Conservation (phyloP, 306 rosid species). For the Carpinus fangiana region DNA sequence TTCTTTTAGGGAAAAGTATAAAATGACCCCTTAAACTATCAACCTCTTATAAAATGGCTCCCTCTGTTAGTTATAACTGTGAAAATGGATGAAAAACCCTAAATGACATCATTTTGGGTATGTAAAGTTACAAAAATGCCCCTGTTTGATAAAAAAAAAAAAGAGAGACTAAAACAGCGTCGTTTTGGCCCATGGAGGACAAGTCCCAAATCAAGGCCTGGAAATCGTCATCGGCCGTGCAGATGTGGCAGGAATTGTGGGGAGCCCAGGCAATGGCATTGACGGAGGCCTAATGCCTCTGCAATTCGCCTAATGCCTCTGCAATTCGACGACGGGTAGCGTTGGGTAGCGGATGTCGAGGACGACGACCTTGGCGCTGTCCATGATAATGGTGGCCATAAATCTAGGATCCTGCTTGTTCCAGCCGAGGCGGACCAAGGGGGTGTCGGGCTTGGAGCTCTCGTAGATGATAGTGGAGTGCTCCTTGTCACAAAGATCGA, state of each 20-base stretch:
- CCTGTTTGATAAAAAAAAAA: too few species aligned
- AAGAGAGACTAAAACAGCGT: too few species aligned
- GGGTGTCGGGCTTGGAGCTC: slow-evolving; percentile 92
- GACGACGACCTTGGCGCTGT: slow-evolving; percentile 92
- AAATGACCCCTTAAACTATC: too few species aligned
- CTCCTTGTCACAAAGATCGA: slow-evolving; percentile 92
- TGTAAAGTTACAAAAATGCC: too few species aligned
- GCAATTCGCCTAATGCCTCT: too few species aligned
- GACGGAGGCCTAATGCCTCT: slow-evolving; percentile 89
- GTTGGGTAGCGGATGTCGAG: slow-evolving; percentile 96
- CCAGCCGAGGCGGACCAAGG: slow-evolving; percentile 91
- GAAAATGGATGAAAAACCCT: too few species aligned
- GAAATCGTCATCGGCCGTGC: slow-evolving; percentile 96
- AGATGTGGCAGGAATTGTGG: slow-evolving; percentile 89
- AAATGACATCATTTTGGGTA: too few species aligned
- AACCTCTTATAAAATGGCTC: too few species aligned
- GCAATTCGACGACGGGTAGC: slow-evolving; percentile 89
- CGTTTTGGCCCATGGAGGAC: slow-evolving; percentile 68
- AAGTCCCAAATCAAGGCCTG: slow-evolving; percentile 98
- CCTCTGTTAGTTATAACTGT: too few species aligned
- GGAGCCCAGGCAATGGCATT: slow-evolving; percentile 99
- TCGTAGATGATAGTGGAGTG: slow-evolving; percentile 95
- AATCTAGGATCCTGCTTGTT: slow-evolving; percentile 96
- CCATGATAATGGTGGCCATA: slow-evolving; percentile 97
- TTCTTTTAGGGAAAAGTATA: too few species aligned